Percentiles rank a stretch among this genome's conserved stretches.
These are phyloP conservation scores for Goffeauzyma gilvescens DNA, from an alignment of 768 basidiomycete genomes.

Conservation along the genomic window DNA sequence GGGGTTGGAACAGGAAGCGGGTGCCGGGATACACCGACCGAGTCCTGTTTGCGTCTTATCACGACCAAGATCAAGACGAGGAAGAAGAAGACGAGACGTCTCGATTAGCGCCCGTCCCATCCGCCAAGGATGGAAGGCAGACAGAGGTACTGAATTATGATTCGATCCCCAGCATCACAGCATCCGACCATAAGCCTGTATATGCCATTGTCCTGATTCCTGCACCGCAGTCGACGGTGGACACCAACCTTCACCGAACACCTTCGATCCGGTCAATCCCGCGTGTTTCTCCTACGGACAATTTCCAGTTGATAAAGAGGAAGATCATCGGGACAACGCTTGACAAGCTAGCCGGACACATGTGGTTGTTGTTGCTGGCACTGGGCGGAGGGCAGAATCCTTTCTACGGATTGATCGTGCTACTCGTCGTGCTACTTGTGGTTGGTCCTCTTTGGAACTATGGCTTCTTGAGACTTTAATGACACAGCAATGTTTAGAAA, in stretches of 20 bases:
- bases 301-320: constrained; percentile 15
- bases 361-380: constrained; percentile 58
- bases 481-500: no score
- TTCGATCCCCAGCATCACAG: constrained; percentile 60
- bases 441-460: no score
- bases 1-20: constrained; percentile 55
- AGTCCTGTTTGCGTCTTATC: constrained; percentile 56
- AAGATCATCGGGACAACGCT: constrained; percentile 45
- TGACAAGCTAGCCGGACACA: constrained; percentile 56
- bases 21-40: constrained; percentile 86
- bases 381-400: constrained; percentile 69
- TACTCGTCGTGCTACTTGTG: no score
- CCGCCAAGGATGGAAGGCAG: neutral
- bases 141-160: constrained; percentile 51
- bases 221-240: constrained; percentile 27
- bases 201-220: constrained; percentile 50
- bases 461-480: no score
- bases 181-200: constrained; percentile 91
- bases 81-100: constrained; percentile 7
- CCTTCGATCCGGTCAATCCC: constrained; percentile 13
- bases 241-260: constrained; percentile 32
- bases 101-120: neutral
- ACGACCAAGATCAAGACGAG: constrained; percentile 47
- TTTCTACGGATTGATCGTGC: no score
- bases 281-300: no score